Conservation (phyloP, 169 alveolate genomes). For the Plasmodium gaboni region DNA sequence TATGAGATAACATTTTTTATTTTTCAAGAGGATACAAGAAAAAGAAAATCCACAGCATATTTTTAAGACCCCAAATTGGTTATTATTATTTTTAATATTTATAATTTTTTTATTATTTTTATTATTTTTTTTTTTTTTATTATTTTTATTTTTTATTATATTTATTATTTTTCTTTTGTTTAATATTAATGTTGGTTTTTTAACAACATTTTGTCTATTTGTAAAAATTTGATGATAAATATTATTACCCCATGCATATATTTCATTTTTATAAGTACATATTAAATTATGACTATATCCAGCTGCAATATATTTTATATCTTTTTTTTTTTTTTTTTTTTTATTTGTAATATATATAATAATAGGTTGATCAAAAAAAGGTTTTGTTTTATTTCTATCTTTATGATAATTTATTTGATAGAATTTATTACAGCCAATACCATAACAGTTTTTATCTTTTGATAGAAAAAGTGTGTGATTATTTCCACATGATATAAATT, state of each 20-base stretch:
- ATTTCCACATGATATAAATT: conserved; percentile 43
- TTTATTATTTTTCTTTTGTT: conserved; percentile 14
- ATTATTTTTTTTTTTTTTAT: not conserved
- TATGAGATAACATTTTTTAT: conserved; percentile 34
- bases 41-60: conserved; percentile 72
- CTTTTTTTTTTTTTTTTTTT: conserved; percentile 2
- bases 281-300: conserved; percentile 67
- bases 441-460: conserved; percentile 57
- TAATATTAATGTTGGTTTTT: conserved; percentile 44
- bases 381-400: not conserved
- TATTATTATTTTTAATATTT: conserved; percentile 8
- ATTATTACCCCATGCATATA: conserved; percentile 71
- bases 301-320: conserved; percentile 50
- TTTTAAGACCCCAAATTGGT: conserved; percentile 23
- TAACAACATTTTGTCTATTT: not conserved
- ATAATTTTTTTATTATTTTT: not conserved
- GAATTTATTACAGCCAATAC: conserved; percentile 30
- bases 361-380: conserved; percentile 19
- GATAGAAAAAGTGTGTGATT: conserved; percentile 60
- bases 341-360: conserved; percentile 6
- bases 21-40: conserved; percentile 40
- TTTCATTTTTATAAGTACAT: conserved; percentile 55
- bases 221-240: conserved; percentile 20
- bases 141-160: conserved; percentile 4
- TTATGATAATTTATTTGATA: conserved; percentile 35